Conservation (phyloP, 1,139 yeast species). For the Saccharomyces hybrid region DNA sequence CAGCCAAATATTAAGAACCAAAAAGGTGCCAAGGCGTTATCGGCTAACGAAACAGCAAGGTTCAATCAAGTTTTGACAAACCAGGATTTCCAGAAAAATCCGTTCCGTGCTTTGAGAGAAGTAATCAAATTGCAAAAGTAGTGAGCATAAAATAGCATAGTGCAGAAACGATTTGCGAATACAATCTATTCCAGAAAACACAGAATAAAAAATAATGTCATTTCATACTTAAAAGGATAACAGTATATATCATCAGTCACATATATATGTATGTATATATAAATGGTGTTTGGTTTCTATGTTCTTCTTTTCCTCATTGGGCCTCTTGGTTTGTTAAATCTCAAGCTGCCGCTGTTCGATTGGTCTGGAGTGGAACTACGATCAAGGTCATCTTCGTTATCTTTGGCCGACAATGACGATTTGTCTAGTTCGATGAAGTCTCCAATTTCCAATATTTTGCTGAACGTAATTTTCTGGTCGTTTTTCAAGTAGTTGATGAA, state of each 20-base stretch:
- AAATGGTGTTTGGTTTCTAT: background rate
- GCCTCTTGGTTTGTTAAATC: slow-evolving; percentile 49
- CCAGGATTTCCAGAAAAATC: slow-evolving; percentile 44
- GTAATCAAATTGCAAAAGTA: slow-evolving; percentile 32
- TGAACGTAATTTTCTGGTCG: slow-evolving; percentile 32
- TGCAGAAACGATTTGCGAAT: slow-evolving; percentile 8
- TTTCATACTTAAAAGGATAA: background rate
- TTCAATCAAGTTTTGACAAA: slow-evolving; percentile 50
- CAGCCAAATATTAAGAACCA: slow-evolving; percentile 54
- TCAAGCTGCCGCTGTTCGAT: slow-evolving; percentile 22
- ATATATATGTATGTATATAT: background rate
- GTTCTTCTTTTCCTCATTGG: slow-evolving; percentile 34
- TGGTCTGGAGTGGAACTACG: slow-evolving; percentile 14
- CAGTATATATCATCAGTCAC: background rate
- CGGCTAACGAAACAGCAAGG: slow-evolving; percentile 46
- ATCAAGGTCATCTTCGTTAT: slow-evolving; percentile 15
- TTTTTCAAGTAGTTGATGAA: slow-evolving; percentile 46
- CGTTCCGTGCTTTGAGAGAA: slow-evolving; percentile 52
- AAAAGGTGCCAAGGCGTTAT: slow-evolving; percentile 49
- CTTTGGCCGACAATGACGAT: slow-evolving; percentile 28
- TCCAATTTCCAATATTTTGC: slow-evolving; percentile 55
- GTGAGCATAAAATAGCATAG: background rate
- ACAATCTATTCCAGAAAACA: background rate
- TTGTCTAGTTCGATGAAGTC: slow-evolving; percentile 57
- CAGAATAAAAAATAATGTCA: background rate